Conservation (phyloP, 306 rosid genomes). For the Rosa lucieae region DNA sequence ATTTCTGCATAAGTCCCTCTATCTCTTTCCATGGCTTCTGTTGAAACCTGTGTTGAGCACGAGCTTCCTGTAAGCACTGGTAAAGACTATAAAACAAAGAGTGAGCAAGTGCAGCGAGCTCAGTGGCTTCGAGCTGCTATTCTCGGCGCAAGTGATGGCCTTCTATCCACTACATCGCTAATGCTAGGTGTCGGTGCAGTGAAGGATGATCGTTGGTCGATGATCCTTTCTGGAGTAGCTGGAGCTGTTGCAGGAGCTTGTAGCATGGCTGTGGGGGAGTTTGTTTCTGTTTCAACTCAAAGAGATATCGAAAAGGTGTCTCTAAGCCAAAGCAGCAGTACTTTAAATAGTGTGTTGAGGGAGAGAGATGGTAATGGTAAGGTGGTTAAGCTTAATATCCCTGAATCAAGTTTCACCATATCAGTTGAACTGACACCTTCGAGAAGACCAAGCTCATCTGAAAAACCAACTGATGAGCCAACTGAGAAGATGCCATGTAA, state of each 20-base stretch:
- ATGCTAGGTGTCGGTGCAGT: constrained; percentile 26
- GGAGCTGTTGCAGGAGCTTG: constrained; percentile 30
- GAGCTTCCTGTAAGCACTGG: constrained; percentile 9
- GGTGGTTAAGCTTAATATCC: background rate
- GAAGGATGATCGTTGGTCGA: constrained; percentile 17
- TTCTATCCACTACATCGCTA: constrained; percentile 10
- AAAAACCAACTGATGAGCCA: background rate
- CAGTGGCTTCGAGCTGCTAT: constrained; percentile 27
- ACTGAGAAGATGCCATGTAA: background rate
- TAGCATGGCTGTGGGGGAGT: constrained; percentile 36
- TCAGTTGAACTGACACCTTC: constrained; percentile 10
- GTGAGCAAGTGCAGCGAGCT: constrained; percentile 11
- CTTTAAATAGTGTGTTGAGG: background rate
- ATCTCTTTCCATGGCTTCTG: constrained; percentile 10
- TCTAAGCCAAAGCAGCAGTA: background rate
- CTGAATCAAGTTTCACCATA: background rate
- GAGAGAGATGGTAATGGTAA: background rate
- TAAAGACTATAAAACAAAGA: background rate
- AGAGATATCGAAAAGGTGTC: constrained; percentile 26
- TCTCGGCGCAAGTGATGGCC: constrained; percentile 14
- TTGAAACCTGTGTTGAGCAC: constrained; percentile 8
- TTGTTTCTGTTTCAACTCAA: constrained; percentile 30
- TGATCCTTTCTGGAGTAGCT: constrained; percentile 20
- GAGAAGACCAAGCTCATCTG: background rate
- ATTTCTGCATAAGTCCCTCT: background rate